Evolutionary conservation across 192 early-diverging fungal genomes (phyloP), one percentile per base, ranked within the genome.

Genomic region (Coemansia aciculifera): DNA sequence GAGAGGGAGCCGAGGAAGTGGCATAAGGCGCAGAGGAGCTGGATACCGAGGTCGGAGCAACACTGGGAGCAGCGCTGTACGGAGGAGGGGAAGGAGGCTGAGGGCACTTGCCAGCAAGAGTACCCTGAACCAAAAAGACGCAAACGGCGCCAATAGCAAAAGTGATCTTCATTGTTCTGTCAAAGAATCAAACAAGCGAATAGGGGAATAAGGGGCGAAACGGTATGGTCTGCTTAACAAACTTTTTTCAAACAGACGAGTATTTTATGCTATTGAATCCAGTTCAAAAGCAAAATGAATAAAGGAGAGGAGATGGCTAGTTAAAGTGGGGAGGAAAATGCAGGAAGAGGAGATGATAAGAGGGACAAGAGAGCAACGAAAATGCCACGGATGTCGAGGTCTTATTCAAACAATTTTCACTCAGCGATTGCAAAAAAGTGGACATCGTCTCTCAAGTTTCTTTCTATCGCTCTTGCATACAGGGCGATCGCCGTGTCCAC

Each of bases 111-210:
- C 34, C 29, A 44, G 73, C 66, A 62, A 80, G 57, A 5, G 42
- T 61, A 48, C 49, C 63, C 34, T 71, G 68, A 21, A 34, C 70
- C 32, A 80, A n/a, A 21, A 54, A 17, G 27, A 57, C 63, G 11
- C 68, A 24, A 24, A 66, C 29, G 5, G 59, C 21, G 1, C 57
- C 42, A 42, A 75, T 36, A 29, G 49, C 27, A 61, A 66, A n/a
- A 12, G 40, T 12, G 21, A 75, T 31, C 59, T 75, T 80, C 73
- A 80, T 80, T 66, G 62, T 73, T 32, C 8, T 36, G 27, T 44
- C 27, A 63, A 44, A 31, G 21, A 34, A 57, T 32, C 32, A 68
- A 60, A 9, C 5, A 51, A 31, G 12, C n/a, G 31, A 49, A 29
- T 11, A 17, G 23, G 2, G 3, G 24, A 57, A 17, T 52, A 54